Conservation (phyloP, 352 stramenopile species). For the Globisporangium cederbergense region DNA sequence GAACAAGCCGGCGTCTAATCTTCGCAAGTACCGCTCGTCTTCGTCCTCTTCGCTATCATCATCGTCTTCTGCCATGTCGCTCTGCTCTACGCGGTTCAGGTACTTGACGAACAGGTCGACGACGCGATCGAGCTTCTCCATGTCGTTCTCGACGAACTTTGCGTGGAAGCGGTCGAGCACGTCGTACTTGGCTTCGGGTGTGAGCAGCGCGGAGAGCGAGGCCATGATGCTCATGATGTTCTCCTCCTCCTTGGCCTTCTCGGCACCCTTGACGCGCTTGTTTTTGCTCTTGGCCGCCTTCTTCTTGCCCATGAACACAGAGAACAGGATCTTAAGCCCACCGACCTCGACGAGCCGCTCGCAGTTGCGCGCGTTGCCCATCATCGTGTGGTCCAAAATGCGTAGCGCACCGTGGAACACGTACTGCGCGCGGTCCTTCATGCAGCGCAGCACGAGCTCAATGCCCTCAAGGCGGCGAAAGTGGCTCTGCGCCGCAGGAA, state of each 20-base stretch:
- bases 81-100: conserved; percentile 40
- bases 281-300: conserved; percentile 18
- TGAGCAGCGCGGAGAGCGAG: conserved; percentile 55
- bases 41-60: conserved; percentile 37
- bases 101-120: conserved; percentile 80
- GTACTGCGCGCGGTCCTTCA: conserved; percentile 84
- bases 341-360: conserved; percentile 67
- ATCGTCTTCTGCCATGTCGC: conserved; percentile 21
- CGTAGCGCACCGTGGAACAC: conserved; percentile 53
- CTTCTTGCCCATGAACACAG: conserved; percentile 73
- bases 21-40: conserved; percentile 54
- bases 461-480: conserved; percentile 84
- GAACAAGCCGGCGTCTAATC: conserved; percentile 76
- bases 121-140: conserved; percentile 79
- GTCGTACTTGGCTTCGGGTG: conserved; percentile 43
- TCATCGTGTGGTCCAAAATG: conserved; percentile 57
- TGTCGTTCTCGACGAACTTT: conserved; percentile 81
- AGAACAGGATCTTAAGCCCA: conserved; percentile 60
- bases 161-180: conserved; percentile 64
- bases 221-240: conserved; percentile 63
- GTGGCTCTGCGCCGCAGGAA: conserved; percentile 39
- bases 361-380: conserved; percentile 58
- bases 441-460: conserved; percentile 91
- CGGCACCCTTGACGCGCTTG: conserved; percentile 24
- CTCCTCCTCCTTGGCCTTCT: conserved; percentile 52